Base-by-base conservation (phyloP, 345 rosid genomes). In the Citrus reticulata region DNA sequence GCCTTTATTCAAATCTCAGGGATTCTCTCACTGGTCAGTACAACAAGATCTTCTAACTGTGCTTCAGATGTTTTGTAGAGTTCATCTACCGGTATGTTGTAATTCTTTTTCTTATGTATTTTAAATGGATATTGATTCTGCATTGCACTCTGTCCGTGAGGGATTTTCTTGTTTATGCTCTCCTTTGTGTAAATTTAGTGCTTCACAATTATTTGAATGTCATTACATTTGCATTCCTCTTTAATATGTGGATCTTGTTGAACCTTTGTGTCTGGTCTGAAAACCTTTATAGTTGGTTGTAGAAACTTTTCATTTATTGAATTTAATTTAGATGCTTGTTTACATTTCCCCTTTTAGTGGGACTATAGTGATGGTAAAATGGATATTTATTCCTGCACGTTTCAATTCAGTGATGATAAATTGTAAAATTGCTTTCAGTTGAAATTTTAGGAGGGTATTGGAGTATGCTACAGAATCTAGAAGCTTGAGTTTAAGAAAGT, bases 1-100 rank as follows among this genome's bases (percentile, higher is more conserved):
- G 91, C 77, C 94, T 97, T 71, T 96, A 93, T 84, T 84, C 92
- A 57, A 94, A 96, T 89, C 87, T 96, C 46, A 90, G 69, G 78
- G 88, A 83, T 82, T 94, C 99, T 65, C 85, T 96, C 77, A 89
- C 89, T 42, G 70, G 85, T 84, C 95, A 89, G 80, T 94, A 90
- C 75, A 87, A 69, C 86, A 93, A 81, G 67, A 14, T 94, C 84
- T 88, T 94, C 83, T 93, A 83, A 84, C 74, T 58, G 40, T 59
- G 62, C 78, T 75, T 80, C 39, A 29, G 69, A 68, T 74, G 29
- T 55, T 74, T 73, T 63, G 62, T 77, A 58, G 42, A 71, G 14
- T 65, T 69, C 32, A 40, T 35, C 58, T 54, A 14, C 49, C 3
- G 25, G 66, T 69, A 34, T 57, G 70, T 40, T 81, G 17, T 66